Percentiles rank a stretch among this genome's conserved stretches.
Conservation (phyloP, 495 filamentous ascomycete species). For the Penicillium paradoxum region DNA sequence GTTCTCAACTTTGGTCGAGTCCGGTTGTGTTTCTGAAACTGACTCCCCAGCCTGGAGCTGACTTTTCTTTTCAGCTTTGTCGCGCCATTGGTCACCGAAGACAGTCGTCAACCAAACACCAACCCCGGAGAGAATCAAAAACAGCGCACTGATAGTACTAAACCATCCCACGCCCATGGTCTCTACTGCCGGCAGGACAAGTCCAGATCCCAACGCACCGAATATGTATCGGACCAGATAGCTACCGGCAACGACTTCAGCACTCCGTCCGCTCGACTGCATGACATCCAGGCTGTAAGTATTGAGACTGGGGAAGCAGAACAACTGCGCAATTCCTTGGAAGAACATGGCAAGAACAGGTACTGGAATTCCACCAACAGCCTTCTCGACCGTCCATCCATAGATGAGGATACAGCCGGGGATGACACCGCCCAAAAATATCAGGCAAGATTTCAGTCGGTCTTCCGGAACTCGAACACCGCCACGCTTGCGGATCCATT, state of each 20-base stretch:
- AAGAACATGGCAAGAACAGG: constrained; percentile 67
- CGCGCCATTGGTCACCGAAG: constrained; percentile 53
- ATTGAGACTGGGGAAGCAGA: constrained; percentile 68
- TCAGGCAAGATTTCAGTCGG: constrained; percentile 56
- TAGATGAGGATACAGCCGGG: constrained; percentile 65
- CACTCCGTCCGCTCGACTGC: constrained; percentile 50
- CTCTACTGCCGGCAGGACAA: constrained; percentile 61
- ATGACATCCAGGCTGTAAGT: constrained; percentile 76
- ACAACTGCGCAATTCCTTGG: constrained; percentile 66
- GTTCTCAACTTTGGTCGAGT: constrained; percentile 10
- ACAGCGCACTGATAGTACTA: constrained; percentile 51
- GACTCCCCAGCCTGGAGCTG: constrained; percentile 8
- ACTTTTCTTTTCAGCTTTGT: constrained; percentile 41
- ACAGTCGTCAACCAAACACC: constrained; percentile 45
- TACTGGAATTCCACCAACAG: constrained; percentile 60
- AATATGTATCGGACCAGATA: constrained; percentile 68
- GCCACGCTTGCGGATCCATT: constrained; percentile 53
- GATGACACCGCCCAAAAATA: constrained; percentile 55
- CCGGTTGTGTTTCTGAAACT: neutral
- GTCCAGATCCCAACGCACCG: constrained; percentile 58
- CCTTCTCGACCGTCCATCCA: constrained; percentile 66
- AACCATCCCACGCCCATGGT: constrained; percentile 66
- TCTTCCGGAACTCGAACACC: constrained; percentile 64
- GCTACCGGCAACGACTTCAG: constrained; percentile 69
- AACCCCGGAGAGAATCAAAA: constrained; percentile 46